These are phyloP conservation scores for Pseudogymnoascus sp. DNA, from an alignment of 2,329 filamentous ascomycete species.

Conservation along the genomic window DNA sequence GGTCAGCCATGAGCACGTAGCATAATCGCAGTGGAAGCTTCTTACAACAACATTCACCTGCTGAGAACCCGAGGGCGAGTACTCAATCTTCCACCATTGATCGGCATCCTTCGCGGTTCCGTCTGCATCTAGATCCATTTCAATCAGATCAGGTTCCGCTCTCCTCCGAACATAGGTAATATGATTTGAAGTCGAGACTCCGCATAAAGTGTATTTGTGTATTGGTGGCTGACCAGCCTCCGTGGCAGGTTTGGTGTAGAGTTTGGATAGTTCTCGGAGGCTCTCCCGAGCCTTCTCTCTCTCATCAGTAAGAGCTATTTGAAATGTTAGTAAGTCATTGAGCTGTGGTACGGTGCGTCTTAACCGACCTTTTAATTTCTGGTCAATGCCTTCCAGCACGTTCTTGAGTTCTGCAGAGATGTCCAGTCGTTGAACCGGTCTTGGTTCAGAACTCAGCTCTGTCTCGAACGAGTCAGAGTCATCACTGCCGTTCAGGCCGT, in stretches of 20 bases:
- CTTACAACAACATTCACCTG: conserved; percentile 44
- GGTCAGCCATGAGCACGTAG: not conserved
- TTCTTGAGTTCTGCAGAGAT: conserved; percentile 23
- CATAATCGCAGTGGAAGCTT: not conserved
- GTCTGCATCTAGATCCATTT: conserved; percentile 30
- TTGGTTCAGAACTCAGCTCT: conserved; percentile 6
- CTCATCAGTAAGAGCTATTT: conserved; percentile 22
- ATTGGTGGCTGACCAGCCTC: conserved; percentile 19
- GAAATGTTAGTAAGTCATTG: conserved; percentile 14
- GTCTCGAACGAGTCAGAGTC: conserved; percentile 12
- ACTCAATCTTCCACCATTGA: conserved; percentile 50
- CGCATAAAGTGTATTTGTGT: conserved; percentile 41
- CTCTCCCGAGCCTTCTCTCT: conserved; percentile 23
- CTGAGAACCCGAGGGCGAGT: conserved; percentile 30
- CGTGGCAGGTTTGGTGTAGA: conserved; percentile 27
- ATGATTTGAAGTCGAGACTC: conserved; percentile 39
- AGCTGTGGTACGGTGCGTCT: not conserved
- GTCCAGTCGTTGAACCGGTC: conserved; percentile 11
- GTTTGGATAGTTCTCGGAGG: conserved; percentile 32
- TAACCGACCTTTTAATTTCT: conserved; percentile 24
- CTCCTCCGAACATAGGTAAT: conserved; percentile 44
- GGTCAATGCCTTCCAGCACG: conserved; percentile 25
- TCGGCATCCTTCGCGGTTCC: conserved; percentile 27
- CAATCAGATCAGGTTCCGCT: conserved; percentile 34
- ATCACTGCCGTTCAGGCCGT: conserved; percentile 11